These are phyloP conservation scores for Linum lewisii DNA, from an alignment of 345 rosid genomes.

Conservation along the genomic window DNA sequence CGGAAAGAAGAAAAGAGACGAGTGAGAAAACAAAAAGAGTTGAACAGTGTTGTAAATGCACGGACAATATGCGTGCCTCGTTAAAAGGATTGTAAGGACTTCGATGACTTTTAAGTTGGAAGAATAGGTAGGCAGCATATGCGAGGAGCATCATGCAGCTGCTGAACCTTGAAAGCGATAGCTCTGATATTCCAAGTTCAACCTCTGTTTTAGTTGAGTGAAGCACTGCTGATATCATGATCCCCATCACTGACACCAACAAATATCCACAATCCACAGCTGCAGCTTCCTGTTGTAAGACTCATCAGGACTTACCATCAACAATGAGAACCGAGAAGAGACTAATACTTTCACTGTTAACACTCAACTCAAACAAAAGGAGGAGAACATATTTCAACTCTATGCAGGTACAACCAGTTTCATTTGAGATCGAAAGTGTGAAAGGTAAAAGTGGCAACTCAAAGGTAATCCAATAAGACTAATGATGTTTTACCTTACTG, in stretches of 20 bases:
- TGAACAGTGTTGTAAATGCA: too few species aligned
- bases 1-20: neutral
- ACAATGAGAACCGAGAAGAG: too few species aligned
- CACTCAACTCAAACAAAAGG: too few species aligned
- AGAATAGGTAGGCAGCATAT: conserved; percentile 7
- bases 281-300: neutral
- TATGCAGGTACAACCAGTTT: too few species aligned
- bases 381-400: too few species aligned
- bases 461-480: too few species aligned
- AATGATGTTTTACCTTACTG: neutral
- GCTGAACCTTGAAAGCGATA: conserved; percentile 6
- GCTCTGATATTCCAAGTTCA: neutral
- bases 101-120: conserved; percentile 5
- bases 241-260: neutral
- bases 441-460: neutral
- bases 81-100: neutral
- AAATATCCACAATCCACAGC: neutral
- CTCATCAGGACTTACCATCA: too few species aligned
- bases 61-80: neutral
- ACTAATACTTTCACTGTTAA: too few species aligned
- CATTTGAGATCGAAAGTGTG: neutral
- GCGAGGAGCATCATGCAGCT: conserved; percentile 2
- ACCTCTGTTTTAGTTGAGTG: neutral
- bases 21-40: neutral
- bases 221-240: neutral